These are phyloP conservation scores for Colletotrichum sidae DNA, from an alignment of 2,329 filamentous ascomycete species.

Conservation along the genomic window DNA sequence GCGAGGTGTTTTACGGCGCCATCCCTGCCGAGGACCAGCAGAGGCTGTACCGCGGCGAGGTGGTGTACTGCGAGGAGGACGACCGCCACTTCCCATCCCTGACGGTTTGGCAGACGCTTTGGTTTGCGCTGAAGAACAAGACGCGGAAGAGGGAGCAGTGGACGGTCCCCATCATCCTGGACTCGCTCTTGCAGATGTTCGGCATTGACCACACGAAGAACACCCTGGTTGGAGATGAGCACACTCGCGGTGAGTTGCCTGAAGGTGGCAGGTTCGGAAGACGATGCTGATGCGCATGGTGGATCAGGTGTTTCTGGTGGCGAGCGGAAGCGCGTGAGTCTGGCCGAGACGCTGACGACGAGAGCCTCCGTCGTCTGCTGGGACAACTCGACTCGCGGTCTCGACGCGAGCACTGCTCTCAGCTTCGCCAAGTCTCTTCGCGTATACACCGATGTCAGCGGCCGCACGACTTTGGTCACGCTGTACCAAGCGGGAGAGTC, in stretches of 20 bases:
- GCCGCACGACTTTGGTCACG: conserved; percentile 63
- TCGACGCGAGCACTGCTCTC: conserved; percentile 82
- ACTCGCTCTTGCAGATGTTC: conserved; percentile 81
- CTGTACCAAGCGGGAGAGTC: conserved; percentile 58
- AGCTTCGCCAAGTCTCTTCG: conserved; percentile 79
- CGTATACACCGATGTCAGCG: conserved; percentile 80
- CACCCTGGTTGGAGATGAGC: conserved; percentile 81
- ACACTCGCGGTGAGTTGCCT: conserved; percentile 65
- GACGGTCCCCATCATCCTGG: conserved; percentile 76
- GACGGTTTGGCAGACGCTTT: conserved; percentile 82
- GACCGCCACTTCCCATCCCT: conserved; percentile 80
- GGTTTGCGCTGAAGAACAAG: conserved; percentile 81
- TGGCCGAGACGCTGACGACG: conserved; percentile 81
- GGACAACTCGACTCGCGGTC: conserved; percentile 85
- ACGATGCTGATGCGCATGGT: not conserved
- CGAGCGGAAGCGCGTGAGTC: conserved; percentile 83
- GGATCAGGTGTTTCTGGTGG: conserved; percentile 74
- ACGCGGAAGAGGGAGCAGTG: conserved; percentile 73
- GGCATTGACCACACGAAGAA: conserved; percentile 81
- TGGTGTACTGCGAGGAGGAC: conserved; percentile 83
- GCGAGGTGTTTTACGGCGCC: conserved; percentile 78
- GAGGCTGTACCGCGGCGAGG: conserved; percentile 78
- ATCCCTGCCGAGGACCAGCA: conserved; percentile 75
- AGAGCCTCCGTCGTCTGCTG: conserved; percentile 80
- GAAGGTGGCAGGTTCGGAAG: too few species aligned